Base-by-base conservation (phyloP, 768 basidiomycete genomes). In the Rhizopogon vesiculosus region DNA sequence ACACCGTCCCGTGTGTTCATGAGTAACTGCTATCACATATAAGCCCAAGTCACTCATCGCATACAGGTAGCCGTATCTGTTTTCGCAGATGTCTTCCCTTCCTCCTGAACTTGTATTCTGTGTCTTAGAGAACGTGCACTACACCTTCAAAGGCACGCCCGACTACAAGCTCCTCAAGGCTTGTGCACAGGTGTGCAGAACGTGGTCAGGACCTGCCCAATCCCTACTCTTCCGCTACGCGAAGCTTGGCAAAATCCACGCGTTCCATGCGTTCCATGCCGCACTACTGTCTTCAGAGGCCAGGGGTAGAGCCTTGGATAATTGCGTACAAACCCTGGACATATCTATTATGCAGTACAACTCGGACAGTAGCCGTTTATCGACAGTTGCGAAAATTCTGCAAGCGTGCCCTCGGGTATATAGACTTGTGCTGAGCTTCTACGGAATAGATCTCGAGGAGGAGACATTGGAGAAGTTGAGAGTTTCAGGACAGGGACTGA, bases 391-490 rank as follows among this genome's bases (percentile, higher is more conserved):
- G 16, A 40, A 39, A 1, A 9, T 68, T 1, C 45, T 75, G 15
- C 59, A 68, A 7, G 52, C 55, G 0, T 74, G 74, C 41, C 67
- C 62, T 15, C 56, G 62, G 7, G 54, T 76, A 13, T 76, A 76
- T 56, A 70, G 71, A 19, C 69, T 76, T 19, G 46, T 50, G 2
- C 45, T 76, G 31, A 61, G 60, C 35, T 56, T 59, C 2, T 51
- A 45, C 7, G 59, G 62, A 16, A 2, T 75, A 2, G 61, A 33
- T 10, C 31, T 76, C 29, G 64, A 64, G 41, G 55, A 58, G 3
- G 58, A 64, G 35, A 51, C 43, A 1, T 66, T 76, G 8, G 46
- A 59, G 41, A 61, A 62, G 7, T 61, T 75, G 16, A 56, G 60
- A 19, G 42, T 61, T 13, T 51, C 54, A 3, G 64, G 69, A 0